phyloP scores from a whole-genome alignment of 177 flowering plant species.

The Vitis hybrid region DNA sequence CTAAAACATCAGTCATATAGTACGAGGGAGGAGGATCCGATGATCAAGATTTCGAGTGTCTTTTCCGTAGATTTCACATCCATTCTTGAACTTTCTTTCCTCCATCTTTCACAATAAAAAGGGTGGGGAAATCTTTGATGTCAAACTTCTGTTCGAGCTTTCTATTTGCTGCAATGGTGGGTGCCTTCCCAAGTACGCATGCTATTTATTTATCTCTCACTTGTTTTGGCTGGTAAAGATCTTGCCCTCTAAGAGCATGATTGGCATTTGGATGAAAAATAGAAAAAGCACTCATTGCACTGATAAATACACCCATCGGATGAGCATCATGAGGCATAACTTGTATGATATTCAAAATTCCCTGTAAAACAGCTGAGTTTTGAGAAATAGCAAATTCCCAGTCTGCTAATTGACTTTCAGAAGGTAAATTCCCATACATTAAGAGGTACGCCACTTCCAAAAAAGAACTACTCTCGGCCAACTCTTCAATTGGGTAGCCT shows the following conservation, averaged over 20 bases:
- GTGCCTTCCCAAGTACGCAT: slow-evolving; percentile 95
- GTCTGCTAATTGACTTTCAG: slow-evolving; percentile 76
- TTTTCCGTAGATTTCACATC: slow-evolving; percentile 22
- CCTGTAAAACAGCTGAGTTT: slow-evolving; percentile 97
- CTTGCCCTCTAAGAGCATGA: slow-evolving; percentile 96
- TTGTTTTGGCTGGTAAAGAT: slow-evolving; percentile 86
- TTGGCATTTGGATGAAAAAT: slow-evolving; percentile 99
- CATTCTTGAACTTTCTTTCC: no score
- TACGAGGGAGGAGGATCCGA: slow-evolving; percentile 76
- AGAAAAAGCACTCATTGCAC: slow-evolving; percentile 96
- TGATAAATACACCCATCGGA: slow-evolving; percentile 94
- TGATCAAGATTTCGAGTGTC: slow-evolving; percentile 60
- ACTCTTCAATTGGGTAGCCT: slow-evolving; percentile 96
- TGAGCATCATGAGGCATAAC: slow-evolving; percentile 99
- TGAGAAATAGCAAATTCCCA: slow-evolving; percentile 97
- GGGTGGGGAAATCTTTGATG: no score
- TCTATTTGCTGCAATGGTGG: no score
- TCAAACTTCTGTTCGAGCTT: no score
- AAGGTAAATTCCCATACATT: slow-evolving; percentile 95
- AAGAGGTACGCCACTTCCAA: slow-evolving; percentile 92
- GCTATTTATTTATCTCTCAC: slow-evolving; percentile 97
- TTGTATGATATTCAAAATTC: slow-evolving; percentile 88
- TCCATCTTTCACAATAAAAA: no score
- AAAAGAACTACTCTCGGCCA: slow-evolving; percentile 88
- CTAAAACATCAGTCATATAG: slow-evolving; percentile 80